phyloP scores from a whole-genome alignment of 176 grass and related monocot species.

The Carex parvula region DNA sequence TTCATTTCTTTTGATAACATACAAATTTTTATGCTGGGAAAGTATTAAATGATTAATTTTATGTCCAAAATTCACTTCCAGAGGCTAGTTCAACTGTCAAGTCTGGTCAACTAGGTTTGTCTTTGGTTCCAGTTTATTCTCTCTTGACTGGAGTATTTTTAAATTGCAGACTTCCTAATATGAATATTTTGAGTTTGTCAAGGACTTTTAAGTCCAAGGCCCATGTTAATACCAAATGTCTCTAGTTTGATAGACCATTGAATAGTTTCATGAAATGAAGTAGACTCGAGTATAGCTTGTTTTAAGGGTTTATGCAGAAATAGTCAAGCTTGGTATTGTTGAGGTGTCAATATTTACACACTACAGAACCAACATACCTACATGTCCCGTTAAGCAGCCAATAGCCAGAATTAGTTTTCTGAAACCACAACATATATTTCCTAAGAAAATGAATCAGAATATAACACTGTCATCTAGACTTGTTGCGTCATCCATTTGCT shows the following conservation, averaged over 20 bases:
- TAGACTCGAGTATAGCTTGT: background rate
- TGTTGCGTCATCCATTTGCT: background rate
- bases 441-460: background rate
- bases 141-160: constrained; percentile 7
- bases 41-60: background rate
- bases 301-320: background rate
- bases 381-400: background rate
- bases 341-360: background rate
- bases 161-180: background rate
- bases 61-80: background rate
- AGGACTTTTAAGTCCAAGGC: background rate
- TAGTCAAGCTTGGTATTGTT: background rate
- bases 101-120: background rate
- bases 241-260: background rate
- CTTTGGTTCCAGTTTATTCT: background rate
- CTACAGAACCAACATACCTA: background rate
- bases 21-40: background rate
- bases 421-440: background rate
- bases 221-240: background rate
- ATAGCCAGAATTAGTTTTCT: background rate
- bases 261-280: background rate
- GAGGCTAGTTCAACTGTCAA: background rate
- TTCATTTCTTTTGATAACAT: background rate
- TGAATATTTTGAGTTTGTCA: constrained; percentile 16
- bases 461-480: background rate